Conservation (phyloP, 2,329 filamentous ascomycete genomes). For the Ophiostoma novo-ulmi region DNA sequence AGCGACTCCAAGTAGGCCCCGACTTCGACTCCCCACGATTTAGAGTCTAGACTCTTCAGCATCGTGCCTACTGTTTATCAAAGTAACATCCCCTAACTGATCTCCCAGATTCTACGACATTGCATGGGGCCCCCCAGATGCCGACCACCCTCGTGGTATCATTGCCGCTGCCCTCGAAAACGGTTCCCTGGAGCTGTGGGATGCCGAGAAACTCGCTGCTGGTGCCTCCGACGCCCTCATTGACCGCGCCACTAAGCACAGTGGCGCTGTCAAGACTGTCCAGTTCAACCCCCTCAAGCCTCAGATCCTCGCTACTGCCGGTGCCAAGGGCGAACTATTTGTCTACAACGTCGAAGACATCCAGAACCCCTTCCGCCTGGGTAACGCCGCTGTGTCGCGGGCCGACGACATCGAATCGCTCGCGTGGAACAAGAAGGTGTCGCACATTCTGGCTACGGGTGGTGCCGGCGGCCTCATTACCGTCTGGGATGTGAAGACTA, state of each 20-base stretch:
- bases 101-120: constrained; percentile 83
- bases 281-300: constrained; percentile 94
- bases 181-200: constrained; percentile 88
- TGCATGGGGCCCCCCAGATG: constrained; percentile 81
- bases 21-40: not conserved
- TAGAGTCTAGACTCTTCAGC: constrained; percentile 21
- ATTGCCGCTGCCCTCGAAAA: constrained; percentile 95
- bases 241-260: constrained; percentile 83
- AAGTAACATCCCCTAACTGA: constrained; percentile 19
- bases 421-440: constrained; percentile 97
- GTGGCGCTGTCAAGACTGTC: constrained; percentile 83
- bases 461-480: constrained; percentile 92
- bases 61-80: not conserved
- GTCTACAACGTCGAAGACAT: constrained; percentile 92
- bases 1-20: constrained; percentile 73
- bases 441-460: constrained; percentile 92
- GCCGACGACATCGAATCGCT: constrained; percentile 94
- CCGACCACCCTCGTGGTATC: constrained; percentile 74
- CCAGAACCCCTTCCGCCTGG: constrained; percentile 79
- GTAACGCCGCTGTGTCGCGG: constrained; percentile 71
- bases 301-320: constrained; percentile 86
- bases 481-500: constrained; percentile 96
- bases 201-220: constrained; percentile 64
- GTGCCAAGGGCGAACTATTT: constrained; percentile 91
- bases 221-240: constrained; percentile 68